Base-by-base conservation (phyloP, 169 alveolate genomes). In the Amoebophrya sp. region DNA sequence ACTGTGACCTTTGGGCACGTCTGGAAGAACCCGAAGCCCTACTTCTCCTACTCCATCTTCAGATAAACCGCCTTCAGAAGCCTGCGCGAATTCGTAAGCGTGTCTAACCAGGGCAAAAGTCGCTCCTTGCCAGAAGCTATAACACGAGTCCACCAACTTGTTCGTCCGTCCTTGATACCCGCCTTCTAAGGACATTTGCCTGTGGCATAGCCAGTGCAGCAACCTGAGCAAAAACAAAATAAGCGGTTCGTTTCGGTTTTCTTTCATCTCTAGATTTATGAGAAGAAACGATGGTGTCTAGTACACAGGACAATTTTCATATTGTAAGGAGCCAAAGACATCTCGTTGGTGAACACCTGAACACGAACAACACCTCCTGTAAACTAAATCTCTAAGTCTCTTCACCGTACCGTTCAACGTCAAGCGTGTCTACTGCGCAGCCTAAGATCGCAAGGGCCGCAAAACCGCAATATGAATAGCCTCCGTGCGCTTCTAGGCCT, bases 401-500 rank as follows among this genome's bases (percentile, higher is more conserved):
- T n/a, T n/a, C n/a, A n/a, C n/a, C n/a, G n/a, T n/a, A n/a, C n/a
- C n/a, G n/a, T n/a, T n/a, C n/a, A n/a, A n/a, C n/a, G n/a, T n/a
- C n/a, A n/a, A n/a, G n/a, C 96, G 93, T 77, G 96, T 91, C 91
- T 95, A 29, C 91, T 3, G 34, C 78, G 53, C 92, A 89, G n/a
- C 55, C 41, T 47, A 97, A 90, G 40, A 96, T 91, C 29, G 94
- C 92, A 92, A 97, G 93, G 39, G 97, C 95, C 78, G 98, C 97
- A n/a, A 96, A 95, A 26, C 95, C 99, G 95, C 99, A 98, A 95
- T 95, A 97, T 41, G 98, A 95, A 94, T 96, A 97, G 39, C 99
- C 99, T 23, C 99, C 99, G 94, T 98, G 99, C 26, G 99, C 98
- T 93, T 98, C 99, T 39, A 97, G 97, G 89, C 92, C 97, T 0